Evolutionary conservation across 2,329 filamentous ascomycete species (phyloP), one percentile per base, ranked within the genome.

Genomic region (Exophiala calicioides): DNA sequence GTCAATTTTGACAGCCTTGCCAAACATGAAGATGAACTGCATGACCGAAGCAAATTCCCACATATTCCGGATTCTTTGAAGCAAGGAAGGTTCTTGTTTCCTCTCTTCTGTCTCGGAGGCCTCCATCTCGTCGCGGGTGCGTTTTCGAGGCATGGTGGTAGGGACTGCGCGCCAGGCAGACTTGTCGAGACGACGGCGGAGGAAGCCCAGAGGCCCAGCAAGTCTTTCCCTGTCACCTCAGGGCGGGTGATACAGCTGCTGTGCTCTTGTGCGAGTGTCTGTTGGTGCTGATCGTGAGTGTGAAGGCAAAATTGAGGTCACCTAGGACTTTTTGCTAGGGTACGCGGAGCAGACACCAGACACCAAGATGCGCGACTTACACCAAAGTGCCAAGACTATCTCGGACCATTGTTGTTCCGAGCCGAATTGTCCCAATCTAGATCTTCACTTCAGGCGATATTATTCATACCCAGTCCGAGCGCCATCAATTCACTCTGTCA

Each of bases 11-110:
- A 95, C 84, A 32, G 84, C 84, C 61, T 86, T 84, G 52, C 91
- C 90, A 67, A 98, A 98, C 30, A 91, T 81, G 65, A 85, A 87
- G 52, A 97, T 88, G 79, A 90, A 98, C 70, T 98, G 91, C 71
- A 86, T 90, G 5, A 97, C 73, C 62, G 90, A 91, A 52, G 91
- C 88, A 69, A 97, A 96, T 68, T 96, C 87, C 90, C 91, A 97
- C 78, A 88, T 90, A 65, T 88, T 93, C 54, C 91, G 82, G 58
- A 97, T 79, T 56, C 77, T 82, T 48, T 81, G 72, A 20, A 94
- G 74, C 44, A 82, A 59, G 23, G 64, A 65, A 45, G 63, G 58
- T 49, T 70, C 68, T 60, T 60, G 33, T n/a, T 53, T 65, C 47
- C 66, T 64, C 45, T 67, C 65, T 65, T 68, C 62, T 52, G 69